Evolutionary conservation across 441 rosid species (phyloP), one percentile per base, ranked within the genome.

Genomic region (Flueggea neowawraea): DNA sequence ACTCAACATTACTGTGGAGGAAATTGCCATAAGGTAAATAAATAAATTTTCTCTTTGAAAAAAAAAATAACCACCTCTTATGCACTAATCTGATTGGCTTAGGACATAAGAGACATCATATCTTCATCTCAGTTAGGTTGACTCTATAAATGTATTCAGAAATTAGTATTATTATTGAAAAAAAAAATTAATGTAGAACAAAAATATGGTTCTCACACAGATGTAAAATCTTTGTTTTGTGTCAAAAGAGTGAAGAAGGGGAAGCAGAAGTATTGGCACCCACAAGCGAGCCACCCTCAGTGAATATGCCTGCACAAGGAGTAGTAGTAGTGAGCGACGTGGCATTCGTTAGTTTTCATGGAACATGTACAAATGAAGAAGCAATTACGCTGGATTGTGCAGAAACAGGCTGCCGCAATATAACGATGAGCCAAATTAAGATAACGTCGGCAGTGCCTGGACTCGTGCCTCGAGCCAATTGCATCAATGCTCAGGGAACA

Each of bases 361-460:
- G 88, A 56, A 72, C 78, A 2, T 63, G 75, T 9, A 58, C 68
- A 6, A 58, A 57, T 36, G 16, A 48, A 9, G 12, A 73, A 45
- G 82, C 75, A 31, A 76, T 83, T 47, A 57, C 54, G 4, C 28
- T 83, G 12, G 52, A 60, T 9, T 80, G 87, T 72, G 69, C 58
- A 9, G 10, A n/a, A 5, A 59, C 33, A 10, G 78, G 66, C 22
- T 83, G 88, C 55, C 48, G n/a, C n/a, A 71, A 67, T 47, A 60
- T 83, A 7, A 14, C 4, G 14, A 55, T 78, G 69, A 69, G 64
- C 33, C 55, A 61, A 41, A 59, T 79, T 5, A 44, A 31, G 3
- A 66, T 77, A 8, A 65, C 66, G 2, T 69, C 74, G 4, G 48
- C 63, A 0, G 31, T 16, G 0, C 57, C 72, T 0, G 62, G 69